A percentile compares a stretch with the other conserved stretches of the same genome.
phyloP scores from a whole-genome alignment of 1,139 yeast species.

The Saccharomyces uvarum region DNA sequence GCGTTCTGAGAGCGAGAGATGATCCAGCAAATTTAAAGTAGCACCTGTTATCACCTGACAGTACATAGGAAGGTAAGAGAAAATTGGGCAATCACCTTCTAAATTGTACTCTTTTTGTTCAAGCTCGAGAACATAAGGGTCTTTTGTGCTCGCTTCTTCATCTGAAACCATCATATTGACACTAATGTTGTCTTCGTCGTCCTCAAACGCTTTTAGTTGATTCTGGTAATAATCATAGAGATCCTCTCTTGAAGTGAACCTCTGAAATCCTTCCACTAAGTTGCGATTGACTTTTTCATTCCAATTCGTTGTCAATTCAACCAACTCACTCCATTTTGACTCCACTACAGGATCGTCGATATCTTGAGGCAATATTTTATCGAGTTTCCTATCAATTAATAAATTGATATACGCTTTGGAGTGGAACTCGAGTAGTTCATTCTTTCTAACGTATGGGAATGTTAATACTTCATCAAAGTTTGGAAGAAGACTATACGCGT shows the following conservation, averaged over 20 bases:
- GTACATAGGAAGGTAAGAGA: slow-evolving; percentile 48
- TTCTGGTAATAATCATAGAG: background rate
- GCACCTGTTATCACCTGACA: slow-evolving; percentile 50
- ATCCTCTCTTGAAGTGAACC: background rate
- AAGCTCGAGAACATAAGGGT: background rate
- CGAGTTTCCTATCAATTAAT: slow-evolving; percentile 12
- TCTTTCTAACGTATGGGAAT: slow-evolving; percentile 12
- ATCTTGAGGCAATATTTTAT: slow-evolving; percentile 6
- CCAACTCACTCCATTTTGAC: slow-evolving; percentile 11
- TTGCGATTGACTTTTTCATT: background rate
- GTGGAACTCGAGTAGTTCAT: slow-evolving; percentile 23
- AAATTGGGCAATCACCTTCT: slow-evolving; percentile 57
- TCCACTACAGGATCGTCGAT: slow-evolving; percentile 9
- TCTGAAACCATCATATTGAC: background rate
- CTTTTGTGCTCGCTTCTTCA: background rate
- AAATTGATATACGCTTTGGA: slow-evolving; percentile 16
- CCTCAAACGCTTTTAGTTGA: background rate
- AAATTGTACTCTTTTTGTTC: slow-evolving; percentile 36
- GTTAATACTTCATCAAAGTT: slow-evolving; percentile 21
- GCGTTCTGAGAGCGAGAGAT: slow-evolving; percentile 18
- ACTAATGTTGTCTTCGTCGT: background rate
- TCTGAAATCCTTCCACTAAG: background rate
- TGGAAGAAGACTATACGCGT: slow-evolving; percentile 19
- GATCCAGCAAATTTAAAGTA: slow-evolving; percentile 44
- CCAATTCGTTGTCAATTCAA: slow-evolving; percentile 12